Conservation (phyloP, 768 basidiomycete genomes). For the Naganishia antarctica region DNA sequence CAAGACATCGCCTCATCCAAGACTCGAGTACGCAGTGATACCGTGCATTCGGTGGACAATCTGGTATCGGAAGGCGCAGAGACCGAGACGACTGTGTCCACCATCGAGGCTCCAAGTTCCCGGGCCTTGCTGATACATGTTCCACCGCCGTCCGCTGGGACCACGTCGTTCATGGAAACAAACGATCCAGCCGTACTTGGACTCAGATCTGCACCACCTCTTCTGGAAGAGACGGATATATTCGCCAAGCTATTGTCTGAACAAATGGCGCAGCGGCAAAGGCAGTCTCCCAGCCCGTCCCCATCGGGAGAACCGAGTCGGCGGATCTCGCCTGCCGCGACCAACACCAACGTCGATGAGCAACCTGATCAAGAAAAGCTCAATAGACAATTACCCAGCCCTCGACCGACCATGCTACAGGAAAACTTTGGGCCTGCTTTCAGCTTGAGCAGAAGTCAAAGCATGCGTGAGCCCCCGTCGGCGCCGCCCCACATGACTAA, state of each 20-base stretch:
- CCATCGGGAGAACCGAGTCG: conserved; percentile 1
- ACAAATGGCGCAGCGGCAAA: conserved; percentile 20
- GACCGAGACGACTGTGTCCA: neutral
- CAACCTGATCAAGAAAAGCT: neutral
- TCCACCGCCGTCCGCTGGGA: conserved; percentile 3
- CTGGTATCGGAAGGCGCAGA: neutral
- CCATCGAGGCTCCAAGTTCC: neutral
- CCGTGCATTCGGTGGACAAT: conserved; percentile 14
- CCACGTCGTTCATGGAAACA: neutral
- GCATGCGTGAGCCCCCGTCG: conserved; percentile 24
- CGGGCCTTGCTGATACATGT: conserved; percentile 3
- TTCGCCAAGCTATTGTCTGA: conserved; percentile 21
- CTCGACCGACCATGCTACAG: neutral
- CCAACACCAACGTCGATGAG: neutral
- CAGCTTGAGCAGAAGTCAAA: conserved; percentile 27
- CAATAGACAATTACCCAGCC: neutral
- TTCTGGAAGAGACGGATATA: conserved; percentile 28
- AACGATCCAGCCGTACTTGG: neutral
- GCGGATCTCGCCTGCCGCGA: neutral
- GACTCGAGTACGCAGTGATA: conserved; percentile 7
- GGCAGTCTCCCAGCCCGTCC: conserved; percentile 6
- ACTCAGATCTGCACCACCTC: conserved; percentile 26
- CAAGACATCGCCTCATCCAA: too few species aligned
- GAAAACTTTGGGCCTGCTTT: neutral
- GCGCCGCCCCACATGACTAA: conserved; percentile 20